A percentile compares a stretch with the other conserved stretches of the same genome.
Conservation (phyloP, 2,329 filamentous ascomycete genomes). For the Stromatinia cepivora region DNA sequence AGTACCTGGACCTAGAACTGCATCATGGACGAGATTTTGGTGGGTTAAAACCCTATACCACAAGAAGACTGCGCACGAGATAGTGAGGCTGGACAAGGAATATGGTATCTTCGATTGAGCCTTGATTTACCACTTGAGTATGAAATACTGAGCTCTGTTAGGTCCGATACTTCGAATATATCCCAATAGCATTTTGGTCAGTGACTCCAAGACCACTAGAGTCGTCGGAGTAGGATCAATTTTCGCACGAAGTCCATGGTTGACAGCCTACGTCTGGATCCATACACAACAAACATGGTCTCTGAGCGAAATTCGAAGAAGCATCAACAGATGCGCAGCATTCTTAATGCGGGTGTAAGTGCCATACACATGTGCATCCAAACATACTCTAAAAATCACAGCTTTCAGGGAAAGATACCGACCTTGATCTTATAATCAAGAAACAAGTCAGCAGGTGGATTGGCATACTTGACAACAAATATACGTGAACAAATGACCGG, state of each 20-base stretch:
- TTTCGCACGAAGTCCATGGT: too few relatives aligned
- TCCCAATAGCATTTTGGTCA: too few relatives aligned
- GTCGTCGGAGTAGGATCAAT: too few relatives aligned
- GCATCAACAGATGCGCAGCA: conserved; percentile 13
- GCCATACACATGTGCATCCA: not conserved
- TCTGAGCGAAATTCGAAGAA: conserved; percentile 15
- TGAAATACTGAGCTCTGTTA: too few relatives aligned
- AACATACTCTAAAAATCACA: not conserved
- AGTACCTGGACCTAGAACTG: conserved; percentile 17
- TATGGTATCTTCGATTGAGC: too few relatives aligned
- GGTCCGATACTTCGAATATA: too few relatives aligned
- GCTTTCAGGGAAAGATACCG: conserved; percentile 7
- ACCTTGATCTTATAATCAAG: conserved; percentile 8
- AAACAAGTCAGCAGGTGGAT: conserved; percentile 11
- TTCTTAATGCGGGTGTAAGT: conserved; percentile 10
- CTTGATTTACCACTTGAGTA: too few relatives aligned
- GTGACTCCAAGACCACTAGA: too few relatives aligned
- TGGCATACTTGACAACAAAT: not conserved
- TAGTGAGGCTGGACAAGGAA: too few relatives aligned
- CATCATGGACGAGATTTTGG: conserved; percentile 19
- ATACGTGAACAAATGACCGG: not conserved
- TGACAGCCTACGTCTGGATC: too few relatives aligned
- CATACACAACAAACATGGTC: not conserved
- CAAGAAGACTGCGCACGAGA: too few relatives aligned
- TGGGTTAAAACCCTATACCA: not conserved